A percentile compares a stretch with the other conserved stretches of the same genome.
phyloP scores from a whole-genome alignment of 805 yeast species.

The Candida boidinii region DNA sequence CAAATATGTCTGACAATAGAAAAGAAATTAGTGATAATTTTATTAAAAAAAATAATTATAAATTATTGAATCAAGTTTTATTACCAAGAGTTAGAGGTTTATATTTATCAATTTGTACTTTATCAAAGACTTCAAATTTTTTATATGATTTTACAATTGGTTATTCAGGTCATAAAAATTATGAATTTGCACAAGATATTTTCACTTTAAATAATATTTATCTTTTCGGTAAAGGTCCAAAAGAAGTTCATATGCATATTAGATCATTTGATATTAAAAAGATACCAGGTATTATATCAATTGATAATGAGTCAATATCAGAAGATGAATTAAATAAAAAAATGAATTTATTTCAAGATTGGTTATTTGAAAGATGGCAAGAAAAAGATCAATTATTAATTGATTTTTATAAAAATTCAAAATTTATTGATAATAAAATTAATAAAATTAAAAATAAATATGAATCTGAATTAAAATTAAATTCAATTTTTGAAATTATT shows the following conservation, averaged over 20 bases:
- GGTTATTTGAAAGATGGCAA: conserved; percentile 71
- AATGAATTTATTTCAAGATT: conserved; percentile 48
- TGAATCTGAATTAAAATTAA: conserved; percentile 14
- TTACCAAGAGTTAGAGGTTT: conserved; percentile 84
- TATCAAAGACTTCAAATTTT: conserved; percentile 42
- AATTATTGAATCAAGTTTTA: conserved; percentile 52
- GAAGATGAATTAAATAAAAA: conserved; percentile 31
- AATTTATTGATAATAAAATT: conserved; percentile 27
- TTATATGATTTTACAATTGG: conserved; percentile 82
- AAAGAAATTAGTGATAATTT: conserved; percentile 46
- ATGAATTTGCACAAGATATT: conserved; percentile 68
- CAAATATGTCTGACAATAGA: conserved; percentile 68
- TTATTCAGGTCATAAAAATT: conserved; percentile 58
- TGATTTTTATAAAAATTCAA: conserved; percentile 47
- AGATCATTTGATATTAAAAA: conserved; percentile 47
- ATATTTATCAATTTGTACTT: conserved; percentile 49
- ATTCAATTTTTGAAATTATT: conserved; percentile 15
- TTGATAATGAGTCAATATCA: conserved; percentile 18
- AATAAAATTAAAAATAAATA: conserved; percentile 5
- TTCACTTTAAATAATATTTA: conserved; percentile 60
- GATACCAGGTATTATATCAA: conserved; percentile 45
- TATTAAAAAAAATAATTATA: conserved; percentile 41
- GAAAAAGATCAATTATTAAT: conserved; percentile 70
- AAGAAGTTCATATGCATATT: conserved; percentile 53
- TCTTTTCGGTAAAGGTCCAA: conserved; percentile 66